Conservation (phyloP, 1,284 basidiomycete genomes). For the Sparassis latifolia region DNA sequence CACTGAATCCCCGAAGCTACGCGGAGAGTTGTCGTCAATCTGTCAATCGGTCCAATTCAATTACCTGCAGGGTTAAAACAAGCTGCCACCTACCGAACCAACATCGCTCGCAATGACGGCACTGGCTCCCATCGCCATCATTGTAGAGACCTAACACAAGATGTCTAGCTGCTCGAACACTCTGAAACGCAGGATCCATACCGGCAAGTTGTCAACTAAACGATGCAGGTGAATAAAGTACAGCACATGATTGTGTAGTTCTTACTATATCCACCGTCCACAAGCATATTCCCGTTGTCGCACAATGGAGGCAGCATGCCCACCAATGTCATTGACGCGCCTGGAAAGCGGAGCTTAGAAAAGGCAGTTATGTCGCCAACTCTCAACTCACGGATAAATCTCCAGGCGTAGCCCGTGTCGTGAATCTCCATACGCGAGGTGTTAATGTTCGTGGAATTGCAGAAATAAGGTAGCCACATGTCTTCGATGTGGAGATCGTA, state of each 20-base stretch:
- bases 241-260: slow-evolving; percentile 11
- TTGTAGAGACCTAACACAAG: slow-evolving; percentile 69
- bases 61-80: not conserved
- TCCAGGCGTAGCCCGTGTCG: slow-evolving; percentile 93
- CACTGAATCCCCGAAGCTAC: slow-evolving; percentile 91
- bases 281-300: slow-evolving; percentile 91
- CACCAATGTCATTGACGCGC: slow-evolving; percentile 96
- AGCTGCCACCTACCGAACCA: slow-evolving; percentile 62
- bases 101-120: slow-evolving; percentile 96
- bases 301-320: slow-evolving; percentile 93
- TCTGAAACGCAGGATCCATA: slow-evolving; percentile 26
- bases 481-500: slow-evolving; percentile 96
- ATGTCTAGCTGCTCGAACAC: slow-evolving; percentile 6
- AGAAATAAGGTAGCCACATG: slow-evolving; percentile 99
- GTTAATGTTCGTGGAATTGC: slow-evolving; percentile 98
- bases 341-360: slow-evolving; percentile 32
- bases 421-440: slow-evolving; percentile 97
- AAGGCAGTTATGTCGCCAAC: not conserved
- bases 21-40: slow-evolving; percentile 93
- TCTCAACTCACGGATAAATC: slow-evolving; percentile 65
- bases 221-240: not conserved
- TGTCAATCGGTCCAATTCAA: slow-evolving; percentile 18
- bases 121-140: slow-evolving; percentile 89
- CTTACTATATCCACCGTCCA: slow-evolving; percentile 90
- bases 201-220: slow-evolving; percentile 87